Conservation (phyloP, 2,329 filamentous ascomycete species). For the Pezicula rhizophila region DNA sequence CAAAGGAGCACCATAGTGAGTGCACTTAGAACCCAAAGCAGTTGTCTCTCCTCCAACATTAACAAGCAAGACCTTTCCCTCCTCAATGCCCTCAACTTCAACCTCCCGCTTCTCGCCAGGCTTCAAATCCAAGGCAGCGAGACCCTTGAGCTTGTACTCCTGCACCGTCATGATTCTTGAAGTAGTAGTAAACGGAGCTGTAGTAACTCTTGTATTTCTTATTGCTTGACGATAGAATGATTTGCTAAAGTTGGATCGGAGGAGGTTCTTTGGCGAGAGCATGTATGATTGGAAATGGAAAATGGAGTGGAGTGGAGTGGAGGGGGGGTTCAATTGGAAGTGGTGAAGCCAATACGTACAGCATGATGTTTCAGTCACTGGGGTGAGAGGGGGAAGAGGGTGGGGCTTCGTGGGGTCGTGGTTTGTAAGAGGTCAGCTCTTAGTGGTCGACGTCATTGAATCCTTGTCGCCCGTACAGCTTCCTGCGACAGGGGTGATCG, state of each 20-base stretch:
- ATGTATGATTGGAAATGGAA: background rate
- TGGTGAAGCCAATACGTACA: no score
- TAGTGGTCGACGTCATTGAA: no score
- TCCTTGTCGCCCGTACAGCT: background rate
- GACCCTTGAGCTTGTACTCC: conserved; percentile 68
- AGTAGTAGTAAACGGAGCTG: conserved; percentile 13
- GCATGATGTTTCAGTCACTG: no score
- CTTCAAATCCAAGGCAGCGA: conserved; percentile 68
- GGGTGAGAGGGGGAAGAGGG: no score
- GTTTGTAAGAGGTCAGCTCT: no score
- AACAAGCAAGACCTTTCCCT: conserved; percentile 78
- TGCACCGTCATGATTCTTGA: conserved; percentile 31
- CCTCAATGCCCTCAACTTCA: conserved; percentile 84
- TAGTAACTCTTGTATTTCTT: background rate
- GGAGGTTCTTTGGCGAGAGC: background rate
- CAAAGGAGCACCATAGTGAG: conserved; percentile 87
- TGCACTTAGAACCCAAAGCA: conserved; percentile 78
- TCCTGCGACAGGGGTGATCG: no score
- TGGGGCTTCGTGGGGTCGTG: no score
- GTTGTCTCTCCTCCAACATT: conserved; percentile 72
- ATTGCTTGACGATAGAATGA: background rate
- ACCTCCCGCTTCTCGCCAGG: conserved; percentile 81
- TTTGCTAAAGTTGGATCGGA: background rate
- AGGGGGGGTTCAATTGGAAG: no score
- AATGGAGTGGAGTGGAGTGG: no score